phyloP scores from a whole-genome alignment of 2,329 filamentous ascomycete species.

The Proliferodiscus dingleyae region DNA sequence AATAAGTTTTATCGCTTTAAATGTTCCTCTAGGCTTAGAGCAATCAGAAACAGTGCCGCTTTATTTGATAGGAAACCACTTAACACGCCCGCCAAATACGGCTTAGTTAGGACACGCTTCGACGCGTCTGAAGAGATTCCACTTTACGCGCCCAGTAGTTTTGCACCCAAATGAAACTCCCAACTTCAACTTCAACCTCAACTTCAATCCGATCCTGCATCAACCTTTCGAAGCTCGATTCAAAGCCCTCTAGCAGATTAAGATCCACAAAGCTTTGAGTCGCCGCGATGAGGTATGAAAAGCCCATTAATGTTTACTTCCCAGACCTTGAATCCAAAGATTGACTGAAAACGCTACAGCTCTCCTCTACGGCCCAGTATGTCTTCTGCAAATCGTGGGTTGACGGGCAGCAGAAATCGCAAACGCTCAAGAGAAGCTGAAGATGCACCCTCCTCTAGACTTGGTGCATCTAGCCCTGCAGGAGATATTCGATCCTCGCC shows the following conservation, averaged over 20 bases:
- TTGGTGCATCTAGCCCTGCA: constrained; percentile 49
- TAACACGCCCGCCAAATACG: constrained; percentile 14
- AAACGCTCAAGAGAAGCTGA: constrained; percentile 64
- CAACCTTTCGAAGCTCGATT: neutral
- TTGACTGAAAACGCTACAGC: constrained; percentile 40
- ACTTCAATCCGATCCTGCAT: constrained; percentile 3
- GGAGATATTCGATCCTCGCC: constrained; percentile 58
- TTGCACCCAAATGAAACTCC: no score
- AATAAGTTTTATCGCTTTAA: no score
- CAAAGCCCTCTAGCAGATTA: neutral
- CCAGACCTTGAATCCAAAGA: constrained; percentile 30
- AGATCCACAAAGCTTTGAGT: neutral
- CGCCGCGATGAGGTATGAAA: constrained; percentile 32
- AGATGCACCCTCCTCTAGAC: constrained; percentile 52
- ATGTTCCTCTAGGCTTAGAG: no score
- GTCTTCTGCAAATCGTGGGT: constrained; percentile 77
- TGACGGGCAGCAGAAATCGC: constrained; percentile 44
- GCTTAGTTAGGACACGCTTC: no score
- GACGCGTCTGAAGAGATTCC: constrained; percentile 2
- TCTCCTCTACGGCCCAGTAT: constrained; percentile 78
- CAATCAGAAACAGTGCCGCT: no score
- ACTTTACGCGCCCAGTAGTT: constrained; percentile 6
- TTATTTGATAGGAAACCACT: no score
- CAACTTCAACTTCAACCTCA: constrained; percentile 1
- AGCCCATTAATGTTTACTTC: constrained; percentile 2